Percentiles rank a stretch among this genome's conserved stretches.
Conservation (phyloP, 768 basidiomycete species). For the Rhodotorula sphaerocarpa region DNA sequence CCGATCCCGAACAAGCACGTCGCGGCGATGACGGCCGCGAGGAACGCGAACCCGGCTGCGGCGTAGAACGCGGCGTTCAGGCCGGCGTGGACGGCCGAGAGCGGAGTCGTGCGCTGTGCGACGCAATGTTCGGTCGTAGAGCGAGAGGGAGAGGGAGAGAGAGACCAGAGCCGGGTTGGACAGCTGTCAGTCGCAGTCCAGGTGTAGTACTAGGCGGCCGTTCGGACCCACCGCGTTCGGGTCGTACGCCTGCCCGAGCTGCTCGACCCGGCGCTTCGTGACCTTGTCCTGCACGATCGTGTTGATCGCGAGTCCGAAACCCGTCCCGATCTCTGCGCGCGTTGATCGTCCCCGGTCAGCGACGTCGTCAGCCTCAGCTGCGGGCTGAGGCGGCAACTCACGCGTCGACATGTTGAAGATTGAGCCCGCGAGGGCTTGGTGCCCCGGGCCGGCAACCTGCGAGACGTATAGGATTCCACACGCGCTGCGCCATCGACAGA, state of each 20-base stretch:
- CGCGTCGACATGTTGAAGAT: constrained; percentile 18
- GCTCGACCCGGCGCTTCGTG: not conserved
- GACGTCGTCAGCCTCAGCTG: too few species aligned
- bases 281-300: constrained; percentile 20
- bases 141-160: not conserved
- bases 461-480: constrained; percentile 19
- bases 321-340: constrained; percentile 10
- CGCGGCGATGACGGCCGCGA: not conserved
- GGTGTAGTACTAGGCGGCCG: too few species aligned
- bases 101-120: not conserved
- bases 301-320: constrained; percentile 13
- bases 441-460: constrained; percentile 9
- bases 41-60: constrained; percentile 7
- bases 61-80: constrained; percentile 12
- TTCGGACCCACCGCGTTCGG: constrained; percentile 3
- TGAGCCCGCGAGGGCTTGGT: constrained; percentile 13
- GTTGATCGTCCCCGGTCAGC: too few species aligned
- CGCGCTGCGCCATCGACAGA: not conserved
- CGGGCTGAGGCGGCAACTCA: not conserved
- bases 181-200: too few species aligned
- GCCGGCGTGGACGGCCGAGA: not conserved
- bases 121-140: too few species aligned
- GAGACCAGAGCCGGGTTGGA: too few species aligned
- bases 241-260: constrained; percentile 8
- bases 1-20: constrained; percentile 2